Percentiles rank a stretch among this genome's conserved stretches.
phyloP scores from a whole-genome alignment of 805 yeast species.

The Suhomyces emberorum region DNA sequence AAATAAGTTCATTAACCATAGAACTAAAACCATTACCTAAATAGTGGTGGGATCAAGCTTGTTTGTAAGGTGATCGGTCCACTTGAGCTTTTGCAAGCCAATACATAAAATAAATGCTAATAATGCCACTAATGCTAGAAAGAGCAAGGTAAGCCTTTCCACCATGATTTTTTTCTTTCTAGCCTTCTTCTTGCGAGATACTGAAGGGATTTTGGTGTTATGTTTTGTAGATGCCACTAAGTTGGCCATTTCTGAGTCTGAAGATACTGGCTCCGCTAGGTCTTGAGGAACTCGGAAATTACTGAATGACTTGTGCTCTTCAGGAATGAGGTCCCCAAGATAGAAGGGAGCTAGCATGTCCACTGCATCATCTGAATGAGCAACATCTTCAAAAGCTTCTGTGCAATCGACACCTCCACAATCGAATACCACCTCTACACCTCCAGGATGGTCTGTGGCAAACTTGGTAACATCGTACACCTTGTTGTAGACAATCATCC shows the following conservation, averaged over 20 bases:
- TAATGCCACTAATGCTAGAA: slow-evolving; percentile 12
- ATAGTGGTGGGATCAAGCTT: background rate
- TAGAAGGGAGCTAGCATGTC: slow-evolving; percentile 28
- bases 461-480: slow-evolving; percentile 76
- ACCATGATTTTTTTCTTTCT: slow-evolving; percentile 6
- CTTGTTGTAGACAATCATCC: slow-evolving; percentile 80
- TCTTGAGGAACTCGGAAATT: slow-evolving; percentile 9
- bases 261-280: background rate
- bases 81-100: slow-evolving; percentile 19
- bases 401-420: slow-evolving; percentile 81
- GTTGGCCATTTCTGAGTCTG: background rate
- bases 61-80: slow-evolving; percentile 13
- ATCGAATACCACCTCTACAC: slow-evolving; percentile 66
- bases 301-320: slow-evolving; percentile 15
- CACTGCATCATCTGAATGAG: slow-evolving; percentile 34
- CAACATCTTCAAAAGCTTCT: slow-evolving; percentile 56
- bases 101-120: slow-evolving; percentile 15
- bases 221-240: no score
- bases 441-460: slow-evolving; percentile 76
- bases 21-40: no score
- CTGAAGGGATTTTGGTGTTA: background rate
- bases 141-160: slow-evolving; percentile 11
- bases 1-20: no score
- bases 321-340: slow-evolving; percentile 24
- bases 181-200: slow-evolving; percentile 6